Conservation (phyloP, 371 early-diverging fungal species). For the Mycotypha africana region DNA sequence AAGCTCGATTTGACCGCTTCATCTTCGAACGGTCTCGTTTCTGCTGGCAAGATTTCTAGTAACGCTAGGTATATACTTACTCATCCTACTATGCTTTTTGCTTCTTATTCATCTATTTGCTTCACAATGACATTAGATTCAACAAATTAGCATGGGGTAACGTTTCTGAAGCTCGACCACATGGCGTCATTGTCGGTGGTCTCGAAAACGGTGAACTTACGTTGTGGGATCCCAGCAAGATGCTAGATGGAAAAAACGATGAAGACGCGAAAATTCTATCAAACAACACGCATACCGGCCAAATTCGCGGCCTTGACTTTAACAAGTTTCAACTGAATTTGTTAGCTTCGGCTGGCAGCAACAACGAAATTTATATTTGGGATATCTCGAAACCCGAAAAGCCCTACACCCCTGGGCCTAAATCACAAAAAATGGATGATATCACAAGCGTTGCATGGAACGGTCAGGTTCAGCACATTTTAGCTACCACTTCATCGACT, state of each 20-base stretch:
- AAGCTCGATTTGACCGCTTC: constrained; percentile 63
- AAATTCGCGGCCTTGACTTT: constrained; percentile 90
- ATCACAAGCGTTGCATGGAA: constrained; percentile 93
- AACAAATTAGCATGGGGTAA: constrained; percentile 88
- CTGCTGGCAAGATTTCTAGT: constrained; percentile 58
- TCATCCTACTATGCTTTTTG: too few species aligned
- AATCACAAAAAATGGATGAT: constrained; percentile 80
- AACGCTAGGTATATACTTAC: constrained; percentile 55
- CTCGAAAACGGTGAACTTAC: constrained; percentile 91
- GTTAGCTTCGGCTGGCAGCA: constrained; percentile 86
- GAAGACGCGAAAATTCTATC: constrained; percentile 58
- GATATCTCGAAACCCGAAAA: constrained; percentile 81
- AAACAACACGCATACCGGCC: constrained; percentile 77
- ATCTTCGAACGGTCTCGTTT: constrained; percentile 29
- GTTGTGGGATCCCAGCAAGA: constrained; percentile 81
- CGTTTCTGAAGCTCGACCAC: constrained; percentile 47
- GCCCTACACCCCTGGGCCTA: constrained; percentile 85
- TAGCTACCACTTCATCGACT: constrained; percentile 86
- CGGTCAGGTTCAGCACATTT: constrained; percentile 87
- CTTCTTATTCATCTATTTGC: too few species aligned
- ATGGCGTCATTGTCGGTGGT: constrained; percentile 92
- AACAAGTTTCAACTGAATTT: constrained; percentile 83
- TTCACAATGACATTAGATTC: too few species aligned
- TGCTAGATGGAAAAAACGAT: constrained; percentile 54
- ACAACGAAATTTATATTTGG: constrained; percentile 94